Percentiles rank a stretch among this genome's conserved stretches.
Conservation (phyloP, 139 green algal genomes). For the Picochlorum sp. region DNA sequence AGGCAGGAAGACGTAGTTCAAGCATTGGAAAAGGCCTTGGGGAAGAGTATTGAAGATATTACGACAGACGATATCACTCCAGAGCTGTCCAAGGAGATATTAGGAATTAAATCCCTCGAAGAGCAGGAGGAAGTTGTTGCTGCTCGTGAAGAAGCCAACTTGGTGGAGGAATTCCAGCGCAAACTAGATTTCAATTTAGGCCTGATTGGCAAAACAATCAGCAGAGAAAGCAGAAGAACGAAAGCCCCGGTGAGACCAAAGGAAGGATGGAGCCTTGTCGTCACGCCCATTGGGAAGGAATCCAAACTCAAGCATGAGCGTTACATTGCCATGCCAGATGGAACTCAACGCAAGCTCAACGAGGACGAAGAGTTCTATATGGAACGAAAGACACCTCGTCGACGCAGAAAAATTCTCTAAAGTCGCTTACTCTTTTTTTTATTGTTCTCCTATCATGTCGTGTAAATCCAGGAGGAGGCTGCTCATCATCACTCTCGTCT, state of each 20-base stretch:
- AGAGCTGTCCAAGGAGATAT: conserved; percentile 8
- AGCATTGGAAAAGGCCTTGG: conserved; percentile 18
- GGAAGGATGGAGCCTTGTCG: conserved; percentile 33
- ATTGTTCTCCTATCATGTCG: too few species aligned
- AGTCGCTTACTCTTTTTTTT: too few species aligned
- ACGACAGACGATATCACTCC: conserved; percentile 15
- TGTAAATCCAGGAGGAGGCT: too few species aligned
- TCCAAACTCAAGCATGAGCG: conserved; percentile 12
- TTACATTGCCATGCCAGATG: conserved; percentile 32
- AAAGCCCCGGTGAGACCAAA: conserved; percentile 23
- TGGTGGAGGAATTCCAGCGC: conserved; percentile 29
- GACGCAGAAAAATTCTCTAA: not conserved
- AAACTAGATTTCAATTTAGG: conserved; percentile 35
- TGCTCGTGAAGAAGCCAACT: conserved; percentile 16
- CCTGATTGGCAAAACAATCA: conserved; percentile 21
- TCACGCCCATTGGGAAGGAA: conserved; percentile 28
- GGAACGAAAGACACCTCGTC: conserved; percentile 18
- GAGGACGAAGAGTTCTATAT: conserved; percentile 31
- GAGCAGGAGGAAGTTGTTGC: conserved; percentile 22
- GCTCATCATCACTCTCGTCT: too few species aligned
- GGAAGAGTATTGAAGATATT: conserved; percentile 22
- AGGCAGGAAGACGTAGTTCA: conserved; percentile 6
- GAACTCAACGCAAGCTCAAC: conserved; percentile 26
- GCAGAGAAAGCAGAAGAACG: conserved; percentile 15
- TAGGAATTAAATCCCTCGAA: conserved; percentile 4